Conservation (phyloP, 2,329 filamentous ascomycete genomes). For the Verticillium nubilum region DNA sequence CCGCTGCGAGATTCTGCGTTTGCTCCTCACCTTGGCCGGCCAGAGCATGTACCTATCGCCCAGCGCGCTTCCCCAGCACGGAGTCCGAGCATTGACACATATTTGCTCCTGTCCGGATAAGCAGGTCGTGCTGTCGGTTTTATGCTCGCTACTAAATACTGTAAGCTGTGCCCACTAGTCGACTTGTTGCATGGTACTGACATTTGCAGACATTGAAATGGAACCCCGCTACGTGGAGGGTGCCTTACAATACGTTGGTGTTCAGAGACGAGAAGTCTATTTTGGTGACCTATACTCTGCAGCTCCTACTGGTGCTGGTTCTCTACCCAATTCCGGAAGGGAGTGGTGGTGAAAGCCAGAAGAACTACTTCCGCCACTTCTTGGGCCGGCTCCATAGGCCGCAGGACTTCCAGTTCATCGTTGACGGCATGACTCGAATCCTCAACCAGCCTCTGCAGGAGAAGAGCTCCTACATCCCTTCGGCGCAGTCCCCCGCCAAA, state of each 20-base stretch:
- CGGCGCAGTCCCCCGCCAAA: conserved; percentile 71
- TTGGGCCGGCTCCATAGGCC: conserved; percentile 84
- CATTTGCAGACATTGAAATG: conserved; percentile 77
- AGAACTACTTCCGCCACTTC: conserved; percentile 93
- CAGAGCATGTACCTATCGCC: conserved; percentile 92
- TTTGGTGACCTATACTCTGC: conserved; percentile 85
- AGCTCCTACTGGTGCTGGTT: conserved; percentile 79
- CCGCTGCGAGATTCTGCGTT: conserved; percentile 78
- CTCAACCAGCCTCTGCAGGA: conserved; percentile 89
- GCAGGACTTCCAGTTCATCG: conserved; percentile 96
- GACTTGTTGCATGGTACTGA: conserved; percentile 1
- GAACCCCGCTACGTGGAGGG: conserved; percentile 88
- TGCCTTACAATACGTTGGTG: conserved; percentile 88
- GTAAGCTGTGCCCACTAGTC: conserved; percentile 43
- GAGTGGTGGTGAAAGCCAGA: conserved; percentile 57
- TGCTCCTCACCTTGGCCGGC: conserved; percentile 80
- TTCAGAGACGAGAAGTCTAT: conserved; percentile 89
- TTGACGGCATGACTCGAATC: conserved; percentile 89
- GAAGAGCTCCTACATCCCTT: conserved; percentile 81
- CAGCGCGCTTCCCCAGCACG: conserved; percentile 71
- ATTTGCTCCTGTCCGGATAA: conserved; percentile 85
- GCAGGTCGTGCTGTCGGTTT: conserved; percentile 79
- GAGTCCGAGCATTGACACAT: conserved; percentile 81
- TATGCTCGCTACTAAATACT: conserved; percentile 93
- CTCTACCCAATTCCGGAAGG: conserved; percentile 85